Percentiles rank a stretch among this genome's conserved stretches.
Evolutionary conservation across 1,284 basidiomycete genomes (phyloP).

Genomic region (Uromyces viciae-fabae): DNA sequence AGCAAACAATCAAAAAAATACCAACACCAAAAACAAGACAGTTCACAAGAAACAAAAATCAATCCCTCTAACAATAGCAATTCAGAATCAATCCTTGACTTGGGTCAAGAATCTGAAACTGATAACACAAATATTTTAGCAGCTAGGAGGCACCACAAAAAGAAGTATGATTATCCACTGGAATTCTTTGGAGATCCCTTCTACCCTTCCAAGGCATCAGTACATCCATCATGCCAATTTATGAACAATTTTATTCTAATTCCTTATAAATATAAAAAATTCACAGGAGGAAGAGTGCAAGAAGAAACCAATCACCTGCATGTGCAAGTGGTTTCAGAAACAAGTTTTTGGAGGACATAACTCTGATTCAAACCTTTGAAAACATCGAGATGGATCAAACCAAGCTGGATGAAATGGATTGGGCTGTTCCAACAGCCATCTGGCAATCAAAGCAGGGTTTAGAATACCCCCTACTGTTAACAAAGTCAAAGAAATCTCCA

Average conservation of each 20-base stretch:
- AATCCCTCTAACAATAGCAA: neutral
- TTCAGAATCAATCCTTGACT: neutral
- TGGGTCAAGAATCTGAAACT: conserved; percentile 3
- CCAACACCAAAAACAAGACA: neutral
- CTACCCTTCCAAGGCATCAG: neutral
- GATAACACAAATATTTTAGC: neutral
- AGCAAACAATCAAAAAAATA: neutral
- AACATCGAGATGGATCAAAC: conserved; percentile 21
- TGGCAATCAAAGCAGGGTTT: conserved; percentile 1
- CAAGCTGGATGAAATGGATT: conserved; percentile 20
- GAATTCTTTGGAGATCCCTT: conserved; percentile 12
- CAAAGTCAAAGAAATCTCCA: neutral
- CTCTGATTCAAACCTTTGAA: conserved; percentile 11
- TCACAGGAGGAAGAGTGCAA: conserved; percentile 1
- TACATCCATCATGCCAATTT: neutral
- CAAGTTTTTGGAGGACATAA: conserved; percentile 15
- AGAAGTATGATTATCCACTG: conserved; percentile 18
- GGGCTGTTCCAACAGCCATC: conserved; percentile 6
- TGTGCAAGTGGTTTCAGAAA: conserved; percentile 20
- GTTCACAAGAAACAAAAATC: neutral
- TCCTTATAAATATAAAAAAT: neutral
- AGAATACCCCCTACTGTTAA: conserved; percentile 18
- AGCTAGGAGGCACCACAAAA: neutral
- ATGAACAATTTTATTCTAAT: neutral
- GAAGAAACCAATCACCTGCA: conserved; percentile 15